Evolutionary conservation across 305 asterid species (phyloP).

Genomic region (Stenogyne calaminthoides): DNA sequence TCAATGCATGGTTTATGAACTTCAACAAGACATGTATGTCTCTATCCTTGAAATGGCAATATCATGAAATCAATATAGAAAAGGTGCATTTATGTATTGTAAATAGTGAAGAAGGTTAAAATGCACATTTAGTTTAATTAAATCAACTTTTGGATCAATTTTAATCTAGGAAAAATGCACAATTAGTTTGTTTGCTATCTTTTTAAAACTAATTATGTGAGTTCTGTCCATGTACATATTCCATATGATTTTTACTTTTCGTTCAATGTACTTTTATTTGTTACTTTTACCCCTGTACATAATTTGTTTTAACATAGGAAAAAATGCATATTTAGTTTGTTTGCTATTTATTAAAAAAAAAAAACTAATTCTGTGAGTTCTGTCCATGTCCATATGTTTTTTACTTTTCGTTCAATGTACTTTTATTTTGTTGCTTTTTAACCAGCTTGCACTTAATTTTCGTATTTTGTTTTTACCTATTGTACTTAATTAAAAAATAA

Average conservation of each 20-base stretch:
- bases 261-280: background rate
- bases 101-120: too few relatives aligned
- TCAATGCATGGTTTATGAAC: constrained; percentile 23
- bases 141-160: background rate
- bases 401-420: background rate
- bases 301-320: background rate
- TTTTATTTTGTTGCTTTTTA: background rate
- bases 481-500: background rate
- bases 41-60: constrained; percentile 30
- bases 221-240: background rate
- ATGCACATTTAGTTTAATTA: too few relatives aligned
- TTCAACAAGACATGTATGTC: constrained; percentile 26
- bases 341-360: background rate
- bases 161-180: background rate
- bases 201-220: background rate
- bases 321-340: background rate
- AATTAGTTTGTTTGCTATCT: background rate
- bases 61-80: constrained; percentile 40
- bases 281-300: background rate
- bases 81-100: constrained; percentile 27
- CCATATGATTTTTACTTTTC: background rate
- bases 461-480: background rate
- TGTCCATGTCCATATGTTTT: background rate
- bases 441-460: background rate
- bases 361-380: background rate